phyloP scores from a whole-genome alignment of 805 yeast species.

The Danielia oregonensis region DNA sequence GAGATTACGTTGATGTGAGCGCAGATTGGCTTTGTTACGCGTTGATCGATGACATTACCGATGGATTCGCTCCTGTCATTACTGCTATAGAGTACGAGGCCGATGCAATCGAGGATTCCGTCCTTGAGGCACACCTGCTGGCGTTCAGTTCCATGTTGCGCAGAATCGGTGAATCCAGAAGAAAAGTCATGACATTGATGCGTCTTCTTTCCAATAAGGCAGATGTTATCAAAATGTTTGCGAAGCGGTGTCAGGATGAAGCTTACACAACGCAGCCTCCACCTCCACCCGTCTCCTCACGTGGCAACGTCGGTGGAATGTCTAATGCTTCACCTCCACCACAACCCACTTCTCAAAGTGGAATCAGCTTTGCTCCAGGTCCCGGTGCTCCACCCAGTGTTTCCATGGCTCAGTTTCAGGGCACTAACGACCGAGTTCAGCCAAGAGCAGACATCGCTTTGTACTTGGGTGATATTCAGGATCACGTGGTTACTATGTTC shows the following conservation, averaged over 20 bases:
- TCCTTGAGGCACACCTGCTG: conserved; percentile 69
- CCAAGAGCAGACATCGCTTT: conserved; percentile 91
- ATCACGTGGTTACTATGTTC: conserved; percentile 94
- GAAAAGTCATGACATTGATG: conserved; percentile 90
- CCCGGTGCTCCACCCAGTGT: conserved; percentile 29
- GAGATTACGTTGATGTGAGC: conserved; percentile 73
- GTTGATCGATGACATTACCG: conserved; percentile 77
- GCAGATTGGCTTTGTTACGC: conserved; percentile 86
- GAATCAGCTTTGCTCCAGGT: conserved; percentile 34
- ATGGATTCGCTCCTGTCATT: conserved; percentile 79
- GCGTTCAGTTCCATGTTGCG: conserved; percentile 76
- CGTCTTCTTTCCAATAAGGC: conserved; percentile 89
- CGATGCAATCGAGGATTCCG: conserved; percentile 80
- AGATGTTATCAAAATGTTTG: conserved; percentile 93
- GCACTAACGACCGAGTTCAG: conserved; percentile 30
- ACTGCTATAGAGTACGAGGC: conserved; percentile 77
- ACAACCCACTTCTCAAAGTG: conserved; percentile 17
- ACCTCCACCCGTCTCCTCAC: conserved; percentile 11
- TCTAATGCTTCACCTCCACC: conserved; percentile 8
- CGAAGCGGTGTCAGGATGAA: conserved; percentile 87
- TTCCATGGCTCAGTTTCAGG: conserved; percentile 17
- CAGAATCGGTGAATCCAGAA: conserved; percentile 83
- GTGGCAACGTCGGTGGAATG: conserved; percentile 16
- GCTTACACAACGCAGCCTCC: conserved; percentile 19
- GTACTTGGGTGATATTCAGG: conserved; percentile 93